Percentiles rank a stretch among this genome's conserved stretches.
phyloP scores from a whole-genome alignment of 2,329 filamentous ascomycete genomes.

The Trichoderma sp. region DNA sequence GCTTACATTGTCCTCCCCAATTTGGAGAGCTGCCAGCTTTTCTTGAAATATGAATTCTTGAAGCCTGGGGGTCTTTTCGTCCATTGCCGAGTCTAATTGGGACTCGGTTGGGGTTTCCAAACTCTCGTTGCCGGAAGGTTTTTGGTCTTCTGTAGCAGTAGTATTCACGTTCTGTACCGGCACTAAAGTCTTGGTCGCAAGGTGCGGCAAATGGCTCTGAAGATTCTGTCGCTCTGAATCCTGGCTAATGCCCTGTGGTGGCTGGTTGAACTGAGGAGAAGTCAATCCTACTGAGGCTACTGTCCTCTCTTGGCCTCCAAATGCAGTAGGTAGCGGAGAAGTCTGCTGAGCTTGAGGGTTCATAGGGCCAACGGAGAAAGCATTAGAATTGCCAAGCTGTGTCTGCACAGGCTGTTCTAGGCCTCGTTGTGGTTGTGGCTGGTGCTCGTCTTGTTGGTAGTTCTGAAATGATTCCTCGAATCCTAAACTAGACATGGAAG shows the following conservation, averaged over 20 bases:
- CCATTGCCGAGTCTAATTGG: not conserved
- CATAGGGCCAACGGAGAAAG: not conserved
- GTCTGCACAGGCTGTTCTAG: not conserved
- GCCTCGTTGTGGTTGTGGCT: not conserved
- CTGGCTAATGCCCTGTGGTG: not conserved
- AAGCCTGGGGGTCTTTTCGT: not conserved
- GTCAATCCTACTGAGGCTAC: not conserved
- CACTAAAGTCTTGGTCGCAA: not conserved
- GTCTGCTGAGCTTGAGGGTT: not conserved
- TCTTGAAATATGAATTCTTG: conserved; percentile 3
- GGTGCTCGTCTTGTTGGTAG: conserved; percentile 19
- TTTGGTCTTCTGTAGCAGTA: not conserved
- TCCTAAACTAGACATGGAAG: conserved; percentile 25
- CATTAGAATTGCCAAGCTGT: not conserved
- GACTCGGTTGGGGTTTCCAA: not conserved
- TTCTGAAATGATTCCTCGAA: conserved; percentile 17
- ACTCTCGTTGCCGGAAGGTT: not conserved
- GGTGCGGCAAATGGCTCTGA: not conserved
- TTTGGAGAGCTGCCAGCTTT: not conserved
- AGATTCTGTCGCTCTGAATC: not conserved
- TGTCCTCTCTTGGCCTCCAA: not conserved
- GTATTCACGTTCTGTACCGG: not conserved
- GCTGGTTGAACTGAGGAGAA: not conserved
- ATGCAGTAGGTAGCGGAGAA: not conserved
- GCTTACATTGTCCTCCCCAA: not conserved